Evolutionary conservation across 495 filamentous ascomycete species (phyloP).

Genomic region (Jackrogersella minutella): DNA sequence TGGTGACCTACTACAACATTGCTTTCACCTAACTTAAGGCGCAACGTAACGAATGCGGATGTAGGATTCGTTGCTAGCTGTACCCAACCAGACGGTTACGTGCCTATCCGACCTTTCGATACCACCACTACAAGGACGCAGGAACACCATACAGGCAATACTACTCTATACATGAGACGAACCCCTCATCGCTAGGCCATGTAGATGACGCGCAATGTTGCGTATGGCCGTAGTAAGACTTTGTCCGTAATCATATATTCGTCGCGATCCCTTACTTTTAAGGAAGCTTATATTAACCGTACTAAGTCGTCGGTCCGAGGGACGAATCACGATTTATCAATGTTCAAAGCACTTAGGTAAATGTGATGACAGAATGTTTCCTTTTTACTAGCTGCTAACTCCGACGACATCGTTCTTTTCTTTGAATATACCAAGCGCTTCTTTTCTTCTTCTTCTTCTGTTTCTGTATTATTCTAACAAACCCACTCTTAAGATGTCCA

Average conservation of each 20-base stretch:
- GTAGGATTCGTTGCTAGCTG: background rate
- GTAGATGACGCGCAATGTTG: background rate
- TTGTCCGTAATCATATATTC: no score
- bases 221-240: background rate
- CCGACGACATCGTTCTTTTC: no score
- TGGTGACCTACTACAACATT: background rate
- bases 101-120: conserved; percentile 5
- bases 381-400: no score
- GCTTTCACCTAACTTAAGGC: background rate
- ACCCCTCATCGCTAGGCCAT: background rate
- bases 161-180: conserved; percentile 4
- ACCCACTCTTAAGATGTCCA: no score
- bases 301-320: background rate
- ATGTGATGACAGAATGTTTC: no score
- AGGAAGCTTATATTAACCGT: conserved; percentile 7
- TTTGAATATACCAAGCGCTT: no score
- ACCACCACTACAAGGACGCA: background rate
- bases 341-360: no score
- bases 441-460: no score
- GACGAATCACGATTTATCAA: background rate
- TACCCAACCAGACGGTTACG: background rate
- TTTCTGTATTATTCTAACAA: no score
- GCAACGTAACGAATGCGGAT: background rate
- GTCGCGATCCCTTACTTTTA: conserved; percentile 1
- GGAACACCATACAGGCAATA: background rate